Evolutionary conservation across 2,329 filamentous ascomycete genomes (phyloP).

Genomic region (Teratosphaeria zuluensis): DNA sequence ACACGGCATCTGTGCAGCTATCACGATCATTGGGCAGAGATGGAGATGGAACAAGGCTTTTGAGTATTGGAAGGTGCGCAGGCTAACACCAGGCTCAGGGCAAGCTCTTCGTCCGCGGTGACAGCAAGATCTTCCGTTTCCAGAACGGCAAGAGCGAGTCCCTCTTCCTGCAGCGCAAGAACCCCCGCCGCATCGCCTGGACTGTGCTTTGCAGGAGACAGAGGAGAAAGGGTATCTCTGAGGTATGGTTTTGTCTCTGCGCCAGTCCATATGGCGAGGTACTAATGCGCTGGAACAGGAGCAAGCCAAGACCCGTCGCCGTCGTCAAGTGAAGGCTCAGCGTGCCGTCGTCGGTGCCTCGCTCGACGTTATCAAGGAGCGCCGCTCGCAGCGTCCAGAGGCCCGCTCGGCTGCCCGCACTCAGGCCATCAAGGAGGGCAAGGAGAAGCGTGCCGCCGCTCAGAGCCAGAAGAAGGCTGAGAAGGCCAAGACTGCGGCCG

Average conservation of each 20-base stretch:
- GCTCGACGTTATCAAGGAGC: conserved; percentile 99
- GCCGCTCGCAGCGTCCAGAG: conserved; percentile 87
- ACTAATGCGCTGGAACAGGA: conserved; percentile 53
- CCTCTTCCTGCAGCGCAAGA: conserved; percentile 99
- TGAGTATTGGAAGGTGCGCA: neutral
- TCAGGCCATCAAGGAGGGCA: conserved; percentile 89
- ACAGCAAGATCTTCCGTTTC: conserved; percentile 99
- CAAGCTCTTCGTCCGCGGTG: conserved; percentile 98
- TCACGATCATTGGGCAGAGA: neutral
- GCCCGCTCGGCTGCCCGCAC: conserved; percentile 83
- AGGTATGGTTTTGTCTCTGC: conserved; percentile 53
- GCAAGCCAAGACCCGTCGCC: conserved; percentile 98
- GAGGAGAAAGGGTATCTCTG: conserved; percentile 99
- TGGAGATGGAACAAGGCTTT: neutral
- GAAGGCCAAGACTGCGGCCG: conserved; percentile 77
- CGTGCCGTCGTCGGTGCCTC: conserved; percentile 98
- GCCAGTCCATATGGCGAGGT: neutral
- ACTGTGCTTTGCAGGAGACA: conserved; percentile 96
- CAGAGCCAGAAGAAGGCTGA: conserved; percentile 95
- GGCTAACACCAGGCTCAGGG: conserved; percentile 50
- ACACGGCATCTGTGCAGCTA: neutral
- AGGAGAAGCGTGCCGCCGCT: conserved; percentile 91
- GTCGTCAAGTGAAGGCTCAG: conserved; percentile 96
- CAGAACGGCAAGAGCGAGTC: conserved; percentile 99
- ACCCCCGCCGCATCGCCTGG: conserved; percentile 98